phyloP scores from a whole-genome alignment of 208 protist species.

The Leishmania guyanensis region DNA sequence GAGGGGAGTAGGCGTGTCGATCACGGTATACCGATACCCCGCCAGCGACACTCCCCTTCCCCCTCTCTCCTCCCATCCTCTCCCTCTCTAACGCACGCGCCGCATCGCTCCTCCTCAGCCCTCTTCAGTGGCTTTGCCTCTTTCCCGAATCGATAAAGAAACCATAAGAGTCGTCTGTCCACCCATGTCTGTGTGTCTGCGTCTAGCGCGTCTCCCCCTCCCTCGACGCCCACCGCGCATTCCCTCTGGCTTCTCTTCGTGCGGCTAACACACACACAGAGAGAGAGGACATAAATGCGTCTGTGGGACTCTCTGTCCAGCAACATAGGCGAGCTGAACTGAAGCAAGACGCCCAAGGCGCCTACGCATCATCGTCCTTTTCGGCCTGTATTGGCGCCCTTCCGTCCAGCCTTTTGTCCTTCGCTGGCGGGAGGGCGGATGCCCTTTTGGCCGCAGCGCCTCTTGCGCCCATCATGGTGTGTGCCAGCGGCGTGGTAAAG shows the following conservation, averaged over 20 bases:
- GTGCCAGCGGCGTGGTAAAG: background rate
- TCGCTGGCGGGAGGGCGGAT: background rate
- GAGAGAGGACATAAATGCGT: no score
- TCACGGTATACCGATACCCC: background rate
- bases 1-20: background rate
- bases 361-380: no score
- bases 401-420: background rate
- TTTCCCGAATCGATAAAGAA: conserved; percentile 2
- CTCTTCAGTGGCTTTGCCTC: background rate
- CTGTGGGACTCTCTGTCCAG: no score
- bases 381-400: background rate
- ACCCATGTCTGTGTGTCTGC: background rate
- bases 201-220: no score
- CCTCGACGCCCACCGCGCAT: background rate
- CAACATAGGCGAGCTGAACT: no score
- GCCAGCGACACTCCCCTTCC: background rate
- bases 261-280: no score
- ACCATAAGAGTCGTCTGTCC: background rate
- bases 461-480: background rate
- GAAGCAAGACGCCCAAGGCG: no score
- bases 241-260: background rate
- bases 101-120: background rate
- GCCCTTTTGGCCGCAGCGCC: background rate
- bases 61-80: background rate
- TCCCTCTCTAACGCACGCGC: background rate